Evolutionary conservation across 257 asterid species (phyloP), one percentile per base, ranked within the genome.

Genomic region (Solanum chmielewskii): DNA sequence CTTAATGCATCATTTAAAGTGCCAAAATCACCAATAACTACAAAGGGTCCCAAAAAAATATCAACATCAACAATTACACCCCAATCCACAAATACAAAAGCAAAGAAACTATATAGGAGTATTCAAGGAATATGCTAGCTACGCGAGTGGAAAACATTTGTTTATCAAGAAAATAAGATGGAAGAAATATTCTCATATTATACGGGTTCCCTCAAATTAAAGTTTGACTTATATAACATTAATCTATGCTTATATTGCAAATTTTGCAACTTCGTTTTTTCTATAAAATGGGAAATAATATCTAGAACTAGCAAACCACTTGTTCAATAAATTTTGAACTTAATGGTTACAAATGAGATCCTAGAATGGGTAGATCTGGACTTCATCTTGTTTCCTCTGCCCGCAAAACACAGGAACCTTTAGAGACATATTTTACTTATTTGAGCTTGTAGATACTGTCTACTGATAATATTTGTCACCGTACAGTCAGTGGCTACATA

Each of bases 401-500:
- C 83, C 6, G 35, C 59, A 76, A 12, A 42, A 76, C 59, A 6
- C 35, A 41, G 35, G 59, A 74, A 23, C 35, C 59, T n/a, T n/a
- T 41, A 13, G 35, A 76, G 60, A 76, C 35, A 6, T 27, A 18
- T 29, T 47, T 18, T 5, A 47, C 85, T 80, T 47, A 20, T 80
- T 47, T 29, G 85, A 39, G 85, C 68, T 49, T 49, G 68, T 47
- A 47, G 44, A 29, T 80, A 16, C 42, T 80, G 85, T 47, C 44
- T 29, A 10, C 69, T 80, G 69, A 81, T 47, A 27, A 49, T 49
- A 20, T 49, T 29, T 49, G 31, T 47, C n/a, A 14, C 39, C 11
- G 37, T 88, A 89, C 96, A 97, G 99, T 92, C 99, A 16, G 99
- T 97, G 87, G 99, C 99, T 41, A 95, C 96, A n/a, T 97, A 87